Evolutionary conservation across 1,284 basidiomycete genomes (phyloP).

Genomic region (Exobasidium rhododendri): DNA sequence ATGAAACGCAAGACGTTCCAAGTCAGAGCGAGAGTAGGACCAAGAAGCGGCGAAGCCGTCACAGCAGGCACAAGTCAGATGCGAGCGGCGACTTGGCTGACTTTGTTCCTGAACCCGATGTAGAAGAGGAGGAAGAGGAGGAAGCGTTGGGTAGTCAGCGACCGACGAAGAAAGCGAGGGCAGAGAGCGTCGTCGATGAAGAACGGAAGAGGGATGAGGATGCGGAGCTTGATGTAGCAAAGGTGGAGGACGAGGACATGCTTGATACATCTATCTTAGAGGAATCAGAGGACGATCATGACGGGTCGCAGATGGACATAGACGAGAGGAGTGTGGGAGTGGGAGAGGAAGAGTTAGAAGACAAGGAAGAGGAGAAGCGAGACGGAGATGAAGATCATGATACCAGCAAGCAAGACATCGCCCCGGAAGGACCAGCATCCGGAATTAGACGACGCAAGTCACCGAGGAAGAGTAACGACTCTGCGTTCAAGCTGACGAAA

Average conservation of each 20-base stretch:
- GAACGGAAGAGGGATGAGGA: not conserved
- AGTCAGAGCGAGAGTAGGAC: not conserved
- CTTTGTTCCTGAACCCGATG: not conserved
- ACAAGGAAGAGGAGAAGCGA: not conserved
- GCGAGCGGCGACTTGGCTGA: not conserved
- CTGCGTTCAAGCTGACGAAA: not conserved
- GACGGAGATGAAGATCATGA: slow-evolving; percentile 2
- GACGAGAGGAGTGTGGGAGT: not conserved
- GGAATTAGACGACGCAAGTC: not conserved
- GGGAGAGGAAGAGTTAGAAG: not conserved
- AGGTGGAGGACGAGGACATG: not conserved
- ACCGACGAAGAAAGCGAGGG: not conserved
- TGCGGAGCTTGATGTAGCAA: not conserved
- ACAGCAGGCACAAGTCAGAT: slow-evolving; percentile 2
- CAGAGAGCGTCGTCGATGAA: not conserved
- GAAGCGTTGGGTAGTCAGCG: not conserved
- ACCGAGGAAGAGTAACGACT: not conserved
- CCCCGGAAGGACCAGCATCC: not conserved
- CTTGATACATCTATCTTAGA: slow-evolving; percentile 8
- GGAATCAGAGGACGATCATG: not conserved
- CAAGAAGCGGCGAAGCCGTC: not conserved
- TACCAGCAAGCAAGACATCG: not conserved
- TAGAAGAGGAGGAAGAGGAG: not conserved
- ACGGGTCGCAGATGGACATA: not conserved
- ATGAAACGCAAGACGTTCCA: too few relatives aligned